Evolutionary conservation across 305 asterid genomes (phyloP).

Genomic region (Fraxinus dipetala): DNA sequence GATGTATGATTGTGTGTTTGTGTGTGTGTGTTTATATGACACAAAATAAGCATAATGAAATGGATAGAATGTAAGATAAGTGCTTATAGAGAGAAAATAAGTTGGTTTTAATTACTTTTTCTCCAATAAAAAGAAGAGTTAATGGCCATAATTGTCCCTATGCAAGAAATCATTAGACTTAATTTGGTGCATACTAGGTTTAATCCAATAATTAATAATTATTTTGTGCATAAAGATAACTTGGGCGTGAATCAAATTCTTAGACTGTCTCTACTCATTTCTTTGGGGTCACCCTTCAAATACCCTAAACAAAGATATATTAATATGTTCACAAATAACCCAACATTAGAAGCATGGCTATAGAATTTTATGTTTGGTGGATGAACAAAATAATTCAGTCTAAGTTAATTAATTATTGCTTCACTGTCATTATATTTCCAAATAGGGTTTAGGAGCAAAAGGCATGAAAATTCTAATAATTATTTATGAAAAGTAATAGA

Average conservation of each 20-base stretch:
- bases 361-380: conserved; percentile 15
- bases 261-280: not conserved
- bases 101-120: not conserved
- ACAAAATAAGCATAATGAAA: not conserved
- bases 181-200: not conserved
- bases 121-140: not conserved
- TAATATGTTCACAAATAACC: conserved; percentile 29
- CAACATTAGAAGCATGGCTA: conserved; percentile 17
- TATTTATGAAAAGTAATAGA: not conserved
- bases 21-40: not conserved
- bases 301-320: not conserved
- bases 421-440: not conserved
- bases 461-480: not conserved
- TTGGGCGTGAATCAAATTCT: conserved; percentile 10
- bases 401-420: conserved; percentile 3
- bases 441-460: not conserved
- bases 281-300: not conserved
- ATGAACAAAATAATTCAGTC: not conserved
- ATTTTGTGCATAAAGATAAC: not conserved
- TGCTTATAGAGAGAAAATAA: not conserved
- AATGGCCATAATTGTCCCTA: not conserved
- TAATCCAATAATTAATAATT: not conserved
- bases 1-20: not conserved
- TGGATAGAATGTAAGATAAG: not conserved
- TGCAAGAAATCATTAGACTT: not conserved